phyloP scores from a whole-genome alignment of 225 moss, liverwort and hornwort species.

The Climacium dendroides region DNA sequence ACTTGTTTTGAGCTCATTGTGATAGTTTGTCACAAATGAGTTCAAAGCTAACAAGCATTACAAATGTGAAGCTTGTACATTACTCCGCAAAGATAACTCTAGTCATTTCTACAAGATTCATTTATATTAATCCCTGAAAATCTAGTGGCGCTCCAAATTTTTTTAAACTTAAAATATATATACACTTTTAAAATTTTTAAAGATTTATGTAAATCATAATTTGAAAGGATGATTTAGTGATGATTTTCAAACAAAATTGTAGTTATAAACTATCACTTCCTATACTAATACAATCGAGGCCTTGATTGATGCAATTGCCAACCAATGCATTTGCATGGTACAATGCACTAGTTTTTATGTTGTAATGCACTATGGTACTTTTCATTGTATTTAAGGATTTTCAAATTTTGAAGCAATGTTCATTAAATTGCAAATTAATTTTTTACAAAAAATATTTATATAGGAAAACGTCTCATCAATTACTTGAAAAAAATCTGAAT shows the following conservation, averaged over 20 bases:
- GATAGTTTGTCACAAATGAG: no score
- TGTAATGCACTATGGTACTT: background rate
- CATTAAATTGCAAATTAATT: rapidly evolving
- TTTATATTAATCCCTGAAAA: background rate
- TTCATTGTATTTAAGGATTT: background rate
- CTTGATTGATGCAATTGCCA: background rate
- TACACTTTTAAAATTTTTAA: no score
- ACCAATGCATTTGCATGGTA: background rate
- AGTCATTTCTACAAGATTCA: no score
- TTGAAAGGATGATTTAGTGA: background rate
- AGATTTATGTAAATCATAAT: background rate
- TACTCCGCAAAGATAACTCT: background rate
- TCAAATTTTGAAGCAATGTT: background rate
- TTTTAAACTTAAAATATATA: background rate
- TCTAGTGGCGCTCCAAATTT: no score
- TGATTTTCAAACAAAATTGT: background rate
- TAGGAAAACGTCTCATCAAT: background rate
- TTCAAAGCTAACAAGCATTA: background rate
- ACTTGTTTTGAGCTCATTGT: no score
- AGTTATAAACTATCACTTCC: background rate
- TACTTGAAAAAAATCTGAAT: background rate
- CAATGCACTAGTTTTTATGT: background rate
- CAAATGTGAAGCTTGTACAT: background rate
- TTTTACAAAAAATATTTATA: background rate
- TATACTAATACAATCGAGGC: background rate